Base-by-base conservation (phyloP, 768 basidiomycete species). In the Mycena olivaceomarginata region DNA sequence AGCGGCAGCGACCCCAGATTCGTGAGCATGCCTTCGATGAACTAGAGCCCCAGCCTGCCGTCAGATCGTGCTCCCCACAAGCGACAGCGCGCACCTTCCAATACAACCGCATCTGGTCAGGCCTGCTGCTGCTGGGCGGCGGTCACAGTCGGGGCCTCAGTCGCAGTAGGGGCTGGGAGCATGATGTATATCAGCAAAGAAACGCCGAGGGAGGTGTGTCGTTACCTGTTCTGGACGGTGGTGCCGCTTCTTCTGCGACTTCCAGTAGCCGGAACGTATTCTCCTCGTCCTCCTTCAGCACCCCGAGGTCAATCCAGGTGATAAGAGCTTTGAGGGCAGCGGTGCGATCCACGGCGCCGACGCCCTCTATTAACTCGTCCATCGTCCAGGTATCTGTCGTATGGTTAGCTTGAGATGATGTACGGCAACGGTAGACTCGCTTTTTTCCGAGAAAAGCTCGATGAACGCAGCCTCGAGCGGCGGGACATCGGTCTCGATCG, bases 381-480 rank as follows among this genome's bases (percentile, higher is more conserved):
- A 95, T 85, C 2, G 89, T 88, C 97, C 95, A 97, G 2, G 89
- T 85, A 79, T 91, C 95, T 96, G 70, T n/a, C 45, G 39, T 53
- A 65, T n/a, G 5, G 57, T 70, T 40, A 75, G 67, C 56, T 9
- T 66, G 20, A 31, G 13, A 16, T 11, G 51, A 53, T 22, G 20
- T n/a, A 48, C 12, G 16, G 9, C 22, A 13, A 45, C 81, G 75
- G 25, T 5, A 9, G 12, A 80, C 84, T 31, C 41, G 93, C 96
- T 87, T 84, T 93, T 91, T 73, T 93, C 88, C 0, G 93, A 93
- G 82, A 99, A 98, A 4, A 96, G 87, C 80, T 98, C 97, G 65
- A 98, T 93, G 75, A 98, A 92, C 1, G 96, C 95, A 11, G 98
- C 98, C 82, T 99, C 98, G 22, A 99, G 85, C 0, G 97, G 96